These are phyloP conservation scores for Schizosaccharomyces lindneri DNA, from an alignment of 805 yeast genomes.

Conservation along the genomic window DNA sequence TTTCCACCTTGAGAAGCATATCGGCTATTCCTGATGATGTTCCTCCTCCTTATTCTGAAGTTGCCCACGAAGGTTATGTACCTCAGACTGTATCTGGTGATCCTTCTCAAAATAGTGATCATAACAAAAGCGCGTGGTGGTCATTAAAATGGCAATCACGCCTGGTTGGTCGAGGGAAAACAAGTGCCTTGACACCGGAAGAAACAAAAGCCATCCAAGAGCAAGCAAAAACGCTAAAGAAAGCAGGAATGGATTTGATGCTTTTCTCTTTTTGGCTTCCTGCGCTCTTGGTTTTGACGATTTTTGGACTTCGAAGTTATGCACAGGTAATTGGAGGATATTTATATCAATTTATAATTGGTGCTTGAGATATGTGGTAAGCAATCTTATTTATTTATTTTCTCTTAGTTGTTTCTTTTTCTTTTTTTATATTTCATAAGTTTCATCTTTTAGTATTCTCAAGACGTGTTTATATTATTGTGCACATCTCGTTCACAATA, in stretches of 20 bases:
- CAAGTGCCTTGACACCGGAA: not conserved
- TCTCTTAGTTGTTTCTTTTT: not conserved
- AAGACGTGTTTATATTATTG: no score
- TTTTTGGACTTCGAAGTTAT: not conserved
- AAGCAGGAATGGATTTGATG: not conserved
- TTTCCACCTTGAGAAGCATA: not conserved
- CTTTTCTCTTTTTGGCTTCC: not conserved
- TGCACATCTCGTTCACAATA: no score
- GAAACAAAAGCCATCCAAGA: not conserved
- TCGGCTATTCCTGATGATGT: not conserved
- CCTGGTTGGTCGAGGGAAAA: not conserved
- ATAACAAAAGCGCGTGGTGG: not conserved
- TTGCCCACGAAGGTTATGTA: not conserved
- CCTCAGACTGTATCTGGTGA: not conserved
- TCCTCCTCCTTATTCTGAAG: not conserved
- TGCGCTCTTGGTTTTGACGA: not conserved
- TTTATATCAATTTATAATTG: not conserved
- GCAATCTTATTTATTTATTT: not conserved
- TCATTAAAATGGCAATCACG: not conserved
- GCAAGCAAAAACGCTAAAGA: not conserved
- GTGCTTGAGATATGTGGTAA: not conserved
- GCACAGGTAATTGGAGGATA: not conserved
- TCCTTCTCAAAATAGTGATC: not conserved
- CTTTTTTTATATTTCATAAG: not conserved
- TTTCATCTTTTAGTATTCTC: no score